Evolutionary conservation across 768 basidiomycete genomes (phyloP), one percentile per base, ranked within the genome.

Genomic region (Pleurotus salmoneostramineus): DNA sequence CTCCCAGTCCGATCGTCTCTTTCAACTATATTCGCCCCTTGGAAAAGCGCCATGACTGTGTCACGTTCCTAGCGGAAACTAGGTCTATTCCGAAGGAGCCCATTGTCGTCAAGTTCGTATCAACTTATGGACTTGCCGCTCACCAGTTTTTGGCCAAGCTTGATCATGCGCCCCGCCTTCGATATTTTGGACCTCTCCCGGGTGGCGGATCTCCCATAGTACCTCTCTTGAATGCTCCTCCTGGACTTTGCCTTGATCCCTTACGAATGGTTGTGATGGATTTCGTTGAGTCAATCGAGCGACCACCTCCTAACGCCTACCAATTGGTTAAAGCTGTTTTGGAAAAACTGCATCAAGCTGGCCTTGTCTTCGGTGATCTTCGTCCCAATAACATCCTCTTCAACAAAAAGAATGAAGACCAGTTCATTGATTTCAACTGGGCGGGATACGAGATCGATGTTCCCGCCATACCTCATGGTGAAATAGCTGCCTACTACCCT

Each of bases 341-440:
- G n/a, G 5, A 11, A 15, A 6, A 45, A 1, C 50, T 58, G 27
- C 58, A 58, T 35, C 15, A 37, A 31, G 11, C 34, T 2, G 37
- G 31, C 8, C 6, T 40, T 6, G 58, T 58, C 11, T 54, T 52
- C 34, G 42, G 50, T 3, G 42, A 52, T 27, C 46, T 58, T 5
- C 50, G 51, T n/a, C 10, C 51, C 4, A 21, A 15, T 6, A 58
- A 58, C 21, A 54, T 58, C 17, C 33, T 58, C 21, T 36, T 52
- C 50, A 17, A 14, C 6, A 42, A 42, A n/a, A 17, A 21, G 0
- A 21, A 37, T 10, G 15, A 46, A 15, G 36, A 4, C 7, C 40
- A 52, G 27, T 37, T 58, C 4, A 40, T 58, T 5, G 57, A 58
- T 15, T 58, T 58, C 40, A 50, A 58, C n/a, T 58, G 58, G 58